phyloP scores from a whole-genome alignment of 2,329 filamentous ascomycete species.

The Calonectria leucothoes region DNA sequence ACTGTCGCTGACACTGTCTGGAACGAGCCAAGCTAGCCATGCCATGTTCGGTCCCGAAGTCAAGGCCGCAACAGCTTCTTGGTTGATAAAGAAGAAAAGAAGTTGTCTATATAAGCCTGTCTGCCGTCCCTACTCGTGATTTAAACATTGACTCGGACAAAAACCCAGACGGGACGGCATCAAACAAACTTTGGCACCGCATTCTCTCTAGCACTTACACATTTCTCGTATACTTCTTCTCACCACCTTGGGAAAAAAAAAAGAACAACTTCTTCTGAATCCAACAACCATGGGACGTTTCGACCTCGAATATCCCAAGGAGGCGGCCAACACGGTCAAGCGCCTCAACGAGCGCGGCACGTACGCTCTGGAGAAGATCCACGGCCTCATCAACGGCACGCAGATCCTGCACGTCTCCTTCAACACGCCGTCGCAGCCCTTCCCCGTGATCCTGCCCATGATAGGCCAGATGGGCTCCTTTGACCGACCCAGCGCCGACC shows the following conservation, averaged over 20 bases:
- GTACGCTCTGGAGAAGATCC: constrained; percentile 80
- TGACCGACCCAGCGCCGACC: constrained; percentile 67
- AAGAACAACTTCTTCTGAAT: not conserved
- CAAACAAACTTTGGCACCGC: not conserved
- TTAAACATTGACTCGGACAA: not conserved
- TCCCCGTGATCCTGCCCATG: constrained; percentile 85
- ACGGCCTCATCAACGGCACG: constrained; percentile 79
- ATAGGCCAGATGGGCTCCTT: constrained; percentile 86
- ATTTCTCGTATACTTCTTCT: not conserved
- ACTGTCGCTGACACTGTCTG: not conserved
- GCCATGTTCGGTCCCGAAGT: constrained; percentile 12
- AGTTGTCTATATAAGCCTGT: constrained; percentile 6
- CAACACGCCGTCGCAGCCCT: constrained; percentile 71
- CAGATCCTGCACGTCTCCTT: constrained; percentile 86
- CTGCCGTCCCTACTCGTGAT: not conserved
- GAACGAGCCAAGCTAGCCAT: not conserved
- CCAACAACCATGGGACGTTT: constrained; percentile 48
- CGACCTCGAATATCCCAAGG: constrained; percentile 71
- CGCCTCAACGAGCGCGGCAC: constrained; percentile 73
- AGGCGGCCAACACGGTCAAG: constrained; percentile 73
- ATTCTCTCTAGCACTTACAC: not conserved
- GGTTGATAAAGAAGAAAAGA: not conserved
- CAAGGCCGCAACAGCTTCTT: not conserved
- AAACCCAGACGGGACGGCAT: not conserved
- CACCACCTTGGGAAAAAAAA: not conserved